A percentile compares a stretch with the other conserved stretches of the same genome.
Conservation (phyloP, 1,139 yeast species). For the Scheffersomyces parashehatae region DNA sequence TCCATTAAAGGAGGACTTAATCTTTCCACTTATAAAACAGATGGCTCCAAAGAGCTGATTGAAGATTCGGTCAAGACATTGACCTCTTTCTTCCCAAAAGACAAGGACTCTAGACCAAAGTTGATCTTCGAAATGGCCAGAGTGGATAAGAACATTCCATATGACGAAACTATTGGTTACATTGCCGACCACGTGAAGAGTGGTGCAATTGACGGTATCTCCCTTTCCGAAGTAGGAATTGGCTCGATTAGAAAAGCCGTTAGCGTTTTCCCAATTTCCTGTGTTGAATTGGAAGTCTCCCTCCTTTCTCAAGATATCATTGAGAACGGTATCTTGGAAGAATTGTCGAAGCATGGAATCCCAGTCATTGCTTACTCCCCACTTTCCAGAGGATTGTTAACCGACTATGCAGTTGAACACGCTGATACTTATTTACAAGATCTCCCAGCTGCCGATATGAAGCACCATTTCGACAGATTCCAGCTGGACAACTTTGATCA, state of each 20-base stretch:
- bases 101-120: slow-evolving; percentile 29
- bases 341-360: slow-evolving; percentile 46
- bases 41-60: slow-evolving; percentile 50
- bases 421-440: slow-evolving; percentile 32
- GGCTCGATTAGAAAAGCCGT: slow-evolving; percentile 59
- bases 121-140: slow-evolving; percentile 73
- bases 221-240: slow-evolving; percentile 70
- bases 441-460: slow-evolving; percentile 55
- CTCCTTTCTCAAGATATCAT: slow-evolving; percentile 62
- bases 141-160: slow-evolving; percentile 52
- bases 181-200: slow-evolving; percentile 52
- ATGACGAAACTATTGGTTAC: slow-evolving; percentile 50
- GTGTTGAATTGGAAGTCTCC: slow-evolving; percentile 77
- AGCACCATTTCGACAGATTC: slow-evolving; percentile 59
- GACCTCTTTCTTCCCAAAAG: slow-evolving; percentile 44
- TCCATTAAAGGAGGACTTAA: slow-evolving; percentile 69
- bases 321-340: slow-evolving; percentile 60
- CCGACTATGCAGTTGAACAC: slow-evolving; percentile 54
- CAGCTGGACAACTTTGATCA: slow-evolving; percentile 52
- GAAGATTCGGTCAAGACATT: slow-evolving; percentile 51
- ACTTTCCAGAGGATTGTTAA: slow-evolving; percentile 73
- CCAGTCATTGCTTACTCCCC: slow-evolving; percentile 83
- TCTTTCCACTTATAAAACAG: slow-evolving; percentile 37
- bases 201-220: slow-evolving; percentile 65
- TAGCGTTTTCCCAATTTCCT: slow-evolving; percentile 50